Base-by-base conservation (phyloP, 768 basidiomycete species). In the Kwoniella pini region DNA sequence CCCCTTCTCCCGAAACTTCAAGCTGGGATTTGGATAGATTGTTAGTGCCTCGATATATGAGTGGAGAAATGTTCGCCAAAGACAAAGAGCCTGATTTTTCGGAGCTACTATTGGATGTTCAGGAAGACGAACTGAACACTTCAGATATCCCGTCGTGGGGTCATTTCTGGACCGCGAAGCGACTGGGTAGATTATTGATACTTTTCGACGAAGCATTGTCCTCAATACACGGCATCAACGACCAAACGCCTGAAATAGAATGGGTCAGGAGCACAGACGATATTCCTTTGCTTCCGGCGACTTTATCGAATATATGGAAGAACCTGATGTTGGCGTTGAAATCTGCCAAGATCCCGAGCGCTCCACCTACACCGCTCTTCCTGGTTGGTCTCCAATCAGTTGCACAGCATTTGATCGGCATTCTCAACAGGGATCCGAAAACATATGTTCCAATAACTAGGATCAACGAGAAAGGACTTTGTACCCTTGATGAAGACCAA, bases 81-180 rank as follows among this genome's bases (percentile, higher is more conserved):
- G 65, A 70, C 26, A 54, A 63, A 45, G 57, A 65, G 19, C 13
- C 44, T 39, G 22, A 58, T 46, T 19, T 69, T 30, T 33, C 49
- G 4, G 67, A 69, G 24, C 36, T 70, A 12, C 39, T 69, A 3
- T 42, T 24, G 6, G 63, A 66, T 9, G 52, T 72, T 28, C 60
- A 67, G 22, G 33, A 36, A 2, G 69, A 75, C 13, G 63, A 53
- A 2, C 57, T 75, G 13, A 44, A 48, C 24, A 30, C 70, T 1
- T 38, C 27, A 3, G 70, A 73, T 17, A 69, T 77, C 10, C 73
- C 76, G 24, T 59, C 68, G 0, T 75, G 70, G 70, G 71, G 70
- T 2, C 19, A 56, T 4, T 54, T 31, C 1, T 75, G 71, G 71
- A 48, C 70, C 7, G 54, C 62, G 6, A 62, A 50, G 39, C 52